Percentiles rank a stretch among this genome's conserved stretches.
Conservation (phyloP, 1,284 basidiomycete species). For the Neolentinus lepideus region DNA sequence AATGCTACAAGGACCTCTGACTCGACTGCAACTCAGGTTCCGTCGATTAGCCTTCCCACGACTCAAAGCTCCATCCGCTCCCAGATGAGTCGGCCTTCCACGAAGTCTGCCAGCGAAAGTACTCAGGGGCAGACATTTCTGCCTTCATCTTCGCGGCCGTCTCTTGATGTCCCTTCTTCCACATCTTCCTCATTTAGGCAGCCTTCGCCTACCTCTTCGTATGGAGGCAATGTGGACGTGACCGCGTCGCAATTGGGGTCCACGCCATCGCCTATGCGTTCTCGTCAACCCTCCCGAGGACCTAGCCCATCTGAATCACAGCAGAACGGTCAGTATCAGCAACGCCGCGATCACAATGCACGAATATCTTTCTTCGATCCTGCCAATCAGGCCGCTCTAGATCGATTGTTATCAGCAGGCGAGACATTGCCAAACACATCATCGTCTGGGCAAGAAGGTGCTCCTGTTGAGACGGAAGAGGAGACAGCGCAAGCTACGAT, state of each 20-base stretch:
- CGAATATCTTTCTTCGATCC: slow-evolving; percentile 78
- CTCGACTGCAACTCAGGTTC: neutral
- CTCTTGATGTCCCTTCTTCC: neutral
- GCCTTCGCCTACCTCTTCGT: neutral
- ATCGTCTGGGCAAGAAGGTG: slow-evolving; percentile 16
- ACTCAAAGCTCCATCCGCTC: neutral
- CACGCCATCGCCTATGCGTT: neutral
- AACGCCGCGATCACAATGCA: slow-evolving; percentile 44
- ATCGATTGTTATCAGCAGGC: slow-evolving; percentile 61
- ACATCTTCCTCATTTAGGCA: neutral
- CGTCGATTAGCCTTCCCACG: neutral
- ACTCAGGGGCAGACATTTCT: neutral
- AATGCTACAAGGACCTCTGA: neutral
- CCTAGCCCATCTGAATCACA: slow-evolving; percentile 6
- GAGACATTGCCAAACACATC: slow-evolving; percentile 20
- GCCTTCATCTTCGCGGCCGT: neutral
- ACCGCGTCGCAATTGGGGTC: neutral
- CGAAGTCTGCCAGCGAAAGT: neutral
- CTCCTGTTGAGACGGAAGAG: slow-evolving; percentile 54
- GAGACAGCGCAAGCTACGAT: slow-evolving; percentile 77
- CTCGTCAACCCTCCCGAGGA: slow-evolving; percentile 14
- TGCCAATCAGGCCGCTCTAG: slow-evolving; percentile 63
- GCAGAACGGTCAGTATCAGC: neutral
- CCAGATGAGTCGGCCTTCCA: neutral
- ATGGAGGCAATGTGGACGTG: neutral